Conservation (phyloP, 139 green algal genomes). For the Tetratostichococcus sp. region DNA sequence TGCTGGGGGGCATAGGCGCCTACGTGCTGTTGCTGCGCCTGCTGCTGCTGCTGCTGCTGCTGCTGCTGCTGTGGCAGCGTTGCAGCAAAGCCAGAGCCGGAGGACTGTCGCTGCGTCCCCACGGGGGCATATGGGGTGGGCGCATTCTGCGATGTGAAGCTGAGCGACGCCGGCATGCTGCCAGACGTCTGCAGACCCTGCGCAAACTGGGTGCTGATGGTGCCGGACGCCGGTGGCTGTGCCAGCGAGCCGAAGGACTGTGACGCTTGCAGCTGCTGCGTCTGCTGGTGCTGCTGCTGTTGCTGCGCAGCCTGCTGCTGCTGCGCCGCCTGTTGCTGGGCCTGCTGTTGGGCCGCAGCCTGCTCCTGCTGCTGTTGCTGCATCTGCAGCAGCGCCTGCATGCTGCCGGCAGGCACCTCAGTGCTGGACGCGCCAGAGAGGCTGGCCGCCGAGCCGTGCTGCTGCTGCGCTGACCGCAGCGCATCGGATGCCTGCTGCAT, state of each 20-base stretch:
- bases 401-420: neutral
- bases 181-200: neutral
- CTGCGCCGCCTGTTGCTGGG: neutral
- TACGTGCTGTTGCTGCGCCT: too few relatives aligned
- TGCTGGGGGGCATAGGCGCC: too few relatives aligned
- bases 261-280: neutral
- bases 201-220: neutral
- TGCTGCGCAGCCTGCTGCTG: neutral
- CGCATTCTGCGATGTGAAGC: neutral
- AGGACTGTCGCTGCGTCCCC: neutral
- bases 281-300: too few relatives aligned
- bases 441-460: neutral
- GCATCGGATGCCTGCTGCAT: neutral
- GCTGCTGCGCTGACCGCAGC: neutral
- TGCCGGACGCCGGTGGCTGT: neutral
- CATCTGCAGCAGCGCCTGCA: neutral
- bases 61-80: neutral
- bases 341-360: neutral
- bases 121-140: too few relatives aligned
- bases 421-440: neutral
- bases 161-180: neutral
- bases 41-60: neutral
- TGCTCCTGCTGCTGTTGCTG: neutral
- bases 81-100: neutral
- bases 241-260: neutral